A percentile compares a stretch with the other conserved stretches of the same genome.
These are phyloP conservation scores for Cyphellophora attinorum DNA, from an alignment of 2,329 filamentous ascomycete genomes.

Conservation along the genomic window DNA sequence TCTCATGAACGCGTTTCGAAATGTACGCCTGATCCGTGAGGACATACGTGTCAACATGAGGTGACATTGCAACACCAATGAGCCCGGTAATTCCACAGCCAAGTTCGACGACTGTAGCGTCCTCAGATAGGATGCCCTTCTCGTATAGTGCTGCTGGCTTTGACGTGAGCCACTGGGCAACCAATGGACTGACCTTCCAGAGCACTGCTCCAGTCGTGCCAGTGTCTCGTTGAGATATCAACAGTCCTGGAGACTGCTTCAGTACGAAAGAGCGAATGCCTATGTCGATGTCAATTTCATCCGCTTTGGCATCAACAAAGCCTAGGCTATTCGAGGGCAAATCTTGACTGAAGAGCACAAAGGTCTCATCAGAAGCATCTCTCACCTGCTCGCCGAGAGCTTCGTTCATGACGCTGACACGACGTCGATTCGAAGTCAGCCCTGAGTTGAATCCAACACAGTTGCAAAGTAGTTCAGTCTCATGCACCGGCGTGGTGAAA, in stretches of 20 bases:
- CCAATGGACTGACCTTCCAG: slow-evolving; percentile 80
- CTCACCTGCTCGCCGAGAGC: slow-evolving; percentile 19
- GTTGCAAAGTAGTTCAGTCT: too few species aligned
- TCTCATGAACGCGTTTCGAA: slow-evolving; percentile 63
- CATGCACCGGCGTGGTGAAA: too few species aligned
- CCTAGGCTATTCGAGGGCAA: slow-evolving; percentile 71
- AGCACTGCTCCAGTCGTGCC: slow-evolving; percentile 71
- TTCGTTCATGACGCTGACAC: slow-evolving; percentile 2
- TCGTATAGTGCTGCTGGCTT: slow-evolving; percentile 54
- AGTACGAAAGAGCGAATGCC: slow-evolving; percentile 63
- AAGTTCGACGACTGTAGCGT: slow-evolving; percentile 64
- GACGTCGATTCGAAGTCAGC: neutral
- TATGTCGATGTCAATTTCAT: slow-evolving; percentile 57
- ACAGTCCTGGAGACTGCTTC: slow-evolving; percentile 71
- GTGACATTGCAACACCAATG: slow-evolving; percentile 59
- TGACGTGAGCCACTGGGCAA: slow-evolving; percentile 69
- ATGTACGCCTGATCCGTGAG: slow-evolving; percentile 88
- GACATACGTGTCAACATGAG: slow-evolving; percentile 52
- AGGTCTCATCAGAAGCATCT: slow-evolving; percentile 63
- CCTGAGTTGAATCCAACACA: neutral
- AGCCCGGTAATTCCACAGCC: slow-evolving; percentile 82
- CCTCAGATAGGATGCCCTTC: slow-evolving; percentile 40
- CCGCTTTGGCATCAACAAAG: slow-evolving; percentile 66
- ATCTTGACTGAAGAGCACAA: slow-evolving; percentile 70
- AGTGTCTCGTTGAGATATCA: slow-evolving; percentile 64